Base-by-base conservation (phyloP, 208 protist genomes). In the Leishmania martiniquensis region DNA sequence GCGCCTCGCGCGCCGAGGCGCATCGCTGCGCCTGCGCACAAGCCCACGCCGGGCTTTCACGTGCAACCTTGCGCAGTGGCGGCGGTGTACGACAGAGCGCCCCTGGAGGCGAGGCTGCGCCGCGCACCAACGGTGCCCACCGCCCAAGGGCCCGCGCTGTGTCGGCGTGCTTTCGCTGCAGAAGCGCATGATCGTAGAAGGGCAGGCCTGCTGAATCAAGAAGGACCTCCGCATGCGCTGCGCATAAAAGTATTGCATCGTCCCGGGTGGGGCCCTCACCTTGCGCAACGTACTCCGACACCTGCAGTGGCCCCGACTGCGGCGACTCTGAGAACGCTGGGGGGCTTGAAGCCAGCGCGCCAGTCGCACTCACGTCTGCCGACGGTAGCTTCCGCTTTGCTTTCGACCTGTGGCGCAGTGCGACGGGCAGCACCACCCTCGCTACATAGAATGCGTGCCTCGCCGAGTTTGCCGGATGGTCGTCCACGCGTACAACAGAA, bases 81-180 rank as follows among this genome's bases (percentile, higher is more conserved):
- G 93, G 91, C n/a, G 93, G 91, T 17, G 87, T n/a, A 47, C 44
- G 69, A 54, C n/a, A 39, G 17, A 79, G 72, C 17, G 62, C 42
- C 25, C 62, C 29, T 2, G 87, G 89, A 4, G 82, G 72, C 67
- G 79, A 49, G 52, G 76, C 37, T n/a, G 78, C 72, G 54, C 70
- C 76, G 12, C 73, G 52, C 42, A 47, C 67, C 29, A 84, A 34
- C 59, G 92, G 84, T 32, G 91, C 91, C 89, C 90, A 91, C 2
- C 94, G 85, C 13, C 92, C 94, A 22, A 96, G 87, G 85, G 89
- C 78, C 29, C 81, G 78, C 2, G 90, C 90, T 5, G 89, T 86
- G 80, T 95, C 92, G 55, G 87, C 87, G 83, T 97, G 94, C 63
- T 88, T 91, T 45, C 80, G 75, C 83, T 97, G 94, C 63, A 97